Evolutionary conservation across 2,329 filamentous ascomycete species (phyloP).

Genomic region (Monosporascus sp.): DNA sequence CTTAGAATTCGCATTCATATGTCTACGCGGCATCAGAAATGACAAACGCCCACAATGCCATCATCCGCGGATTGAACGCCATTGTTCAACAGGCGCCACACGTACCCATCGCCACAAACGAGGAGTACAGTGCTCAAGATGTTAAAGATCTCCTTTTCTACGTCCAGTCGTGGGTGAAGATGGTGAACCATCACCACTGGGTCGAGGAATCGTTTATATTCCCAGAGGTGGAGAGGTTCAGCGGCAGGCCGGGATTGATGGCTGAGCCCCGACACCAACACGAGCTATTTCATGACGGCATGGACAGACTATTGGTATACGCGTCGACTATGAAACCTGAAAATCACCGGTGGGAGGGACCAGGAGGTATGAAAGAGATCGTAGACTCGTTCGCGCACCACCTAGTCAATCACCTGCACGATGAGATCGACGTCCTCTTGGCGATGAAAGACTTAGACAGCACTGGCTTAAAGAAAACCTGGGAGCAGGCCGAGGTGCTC

Average conservation of each 20-base stretch:
- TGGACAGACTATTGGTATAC: slow-evolving; percentile 23
- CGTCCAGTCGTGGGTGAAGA: slow-evolving; percentile 26
- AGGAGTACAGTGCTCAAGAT: slow-evolving; percentile 8
- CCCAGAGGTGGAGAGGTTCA: slow-evolving; percentile 26
- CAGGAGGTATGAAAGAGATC: slow-evolving; percentile 16
- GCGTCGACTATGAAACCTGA: slow-evolving; percentile 14
- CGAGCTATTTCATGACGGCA: slow-evolving; percentile 23
- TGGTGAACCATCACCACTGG: slow-evolving; percentile 30
- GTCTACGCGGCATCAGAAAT: slow-evolving; percentile 16
- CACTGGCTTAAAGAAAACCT: slow-evolving; percentile 7
- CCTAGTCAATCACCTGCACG: slow-evolving; percentile 22
- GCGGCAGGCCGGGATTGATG: slow-evolving; percentile 25
- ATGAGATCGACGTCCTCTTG: slow-evolving; percentile 22
- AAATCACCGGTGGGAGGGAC: slow-evolving; percentile 15
- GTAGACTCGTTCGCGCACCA: slow-evolving; percentile 16
- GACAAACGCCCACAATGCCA: slow-evolving; percentile 12
- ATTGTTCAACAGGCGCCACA: slow-evolving; percentile 27
- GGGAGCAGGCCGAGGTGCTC: slow-evolving; percentile 11
- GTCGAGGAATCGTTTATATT: slow-evolving; percentile 30
- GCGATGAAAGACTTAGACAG: slow-evolving; percentile 15
- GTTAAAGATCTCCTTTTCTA: slow-evolving; percentile 24
- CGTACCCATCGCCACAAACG: slow-evolving; percentile 6
- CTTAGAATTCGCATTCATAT: slow-evolving; percentile 14
- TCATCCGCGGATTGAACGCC: slow-evolving; percentile 25
- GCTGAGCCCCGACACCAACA: slow-evolving; percentile 27